Conservation (phyloP, 2,329 filamentous ascomycete species). For the Fusarium haematococcum region DNA sequence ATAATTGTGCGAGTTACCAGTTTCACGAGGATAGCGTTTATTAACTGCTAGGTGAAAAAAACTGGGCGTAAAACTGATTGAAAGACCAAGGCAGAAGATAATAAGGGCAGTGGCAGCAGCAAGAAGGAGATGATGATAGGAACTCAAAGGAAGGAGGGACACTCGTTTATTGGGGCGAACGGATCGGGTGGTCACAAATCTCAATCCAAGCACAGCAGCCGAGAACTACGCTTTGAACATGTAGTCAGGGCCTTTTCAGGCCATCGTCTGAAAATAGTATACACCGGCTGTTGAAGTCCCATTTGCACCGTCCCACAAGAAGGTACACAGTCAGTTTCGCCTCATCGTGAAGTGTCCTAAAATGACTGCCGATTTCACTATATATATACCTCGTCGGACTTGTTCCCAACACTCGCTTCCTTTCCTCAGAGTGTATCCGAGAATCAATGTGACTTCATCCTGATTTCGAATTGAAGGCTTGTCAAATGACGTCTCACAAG, state of each 20-base stretch:
- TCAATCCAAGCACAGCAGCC: neutral
- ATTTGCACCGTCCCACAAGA: neutral
- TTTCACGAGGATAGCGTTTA: neutral
- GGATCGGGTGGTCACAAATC: neutral
- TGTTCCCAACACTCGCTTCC: neutral
- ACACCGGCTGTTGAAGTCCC: neutral
- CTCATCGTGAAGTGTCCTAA: too few relatives aligned
- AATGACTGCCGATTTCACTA: too few relatives aligned
- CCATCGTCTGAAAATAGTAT: neutral
- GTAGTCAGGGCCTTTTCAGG: neutral
- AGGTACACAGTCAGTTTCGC: neutral
- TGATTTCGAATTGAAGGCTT: neutral
- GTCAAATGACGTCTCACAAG: neutral
- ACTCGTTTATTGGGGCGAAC: neutral
- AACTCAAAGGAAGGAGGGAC: neutral
- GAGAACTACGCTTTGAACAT: neutral
- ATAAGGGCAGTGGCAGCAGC: neutral
- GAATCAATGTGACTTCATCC: neutral
- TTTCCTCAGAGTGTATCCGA: neutral
- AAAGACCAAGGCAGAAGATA: neutral
- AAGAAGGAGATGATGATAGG: neutral
- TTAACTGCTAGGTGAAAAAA: neutral
- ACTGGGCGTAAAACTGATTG: neutral
- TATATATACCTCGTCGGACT: neutral
- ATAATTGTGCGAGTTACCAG: neutral